Conservation (phyloP, 805 yeast species). For the Metschnikowia arizonensis region DNA sequence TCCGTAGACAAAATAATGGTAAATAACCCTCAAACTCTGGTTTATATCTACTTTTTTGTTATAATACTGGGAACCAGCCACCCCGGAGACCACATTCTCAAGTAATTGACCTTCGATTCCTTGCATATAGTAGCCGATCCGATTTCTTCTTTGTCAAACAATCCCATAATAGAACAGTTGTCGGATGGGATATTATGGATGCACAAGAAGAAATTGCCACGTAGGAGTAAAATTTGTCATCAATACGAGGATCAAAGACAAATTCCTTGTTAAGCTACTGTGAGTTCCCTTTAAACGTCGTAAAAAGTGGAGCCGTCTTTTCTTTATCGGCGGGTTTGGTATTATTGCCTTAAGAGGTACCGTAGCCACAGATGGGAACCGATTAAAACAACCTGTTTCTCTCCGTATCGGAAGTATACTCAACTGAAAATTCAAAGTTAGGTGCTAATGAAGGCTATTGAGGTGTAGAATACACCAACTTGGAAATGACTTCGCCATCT, state of each 20-base stretch:
- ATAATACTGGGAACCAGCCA: conserved; percentile 30
- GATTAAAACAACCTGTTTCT: conserved; percentile 75
- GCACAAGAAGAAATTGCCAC: conserved; percentile 63
- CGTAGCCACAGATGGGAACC: conserved; percentile 72
- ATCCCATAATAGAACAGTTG: conserved; percentile 54
- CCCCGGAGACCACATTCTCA: conserved; percentile 61
- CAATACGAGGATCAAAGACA: conserved; percentile 76
- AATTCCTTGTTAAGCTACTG: conserved; percentile 80
- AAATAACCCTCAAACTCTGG: conserved; percentile 38
- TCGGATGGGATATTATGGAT: conserved; percentile 28
- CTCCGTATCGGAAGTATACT: no score
- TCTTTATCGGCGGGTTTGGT: conserved; percentile 54
- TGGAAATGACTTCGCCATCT: conserved; percentile 34
- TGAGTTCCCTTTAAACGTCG: conserved; percentile 76
- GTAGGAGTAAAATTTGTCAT: conserved; percentile 77
- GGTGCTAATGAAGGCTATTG: conserved; percentile 84
- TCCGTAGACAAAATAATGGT: conserved; percentile 79
- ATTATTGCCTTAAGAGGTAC: conserved; percentile 30
- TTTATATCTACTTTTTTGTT: conserved; percentile 20
- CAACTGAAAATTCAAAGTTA: conserved; percentile 87
- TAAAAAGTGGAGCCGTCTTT: conserved; percentile 59
- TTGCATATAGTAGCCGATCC: conserved; percentile 75
- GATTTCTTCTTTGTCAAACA: conserved; percentile 79
- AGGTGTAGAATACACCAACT: conserved; percentile 55
- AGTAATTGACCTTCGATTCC: conserved; percentile 79